Percentiles rank a stretch among this genome's conserved stretches.
Evolutionary conservation across 129 eudicot species (phyloP).

Genomic region (Erigeron canadensis): DNA sequence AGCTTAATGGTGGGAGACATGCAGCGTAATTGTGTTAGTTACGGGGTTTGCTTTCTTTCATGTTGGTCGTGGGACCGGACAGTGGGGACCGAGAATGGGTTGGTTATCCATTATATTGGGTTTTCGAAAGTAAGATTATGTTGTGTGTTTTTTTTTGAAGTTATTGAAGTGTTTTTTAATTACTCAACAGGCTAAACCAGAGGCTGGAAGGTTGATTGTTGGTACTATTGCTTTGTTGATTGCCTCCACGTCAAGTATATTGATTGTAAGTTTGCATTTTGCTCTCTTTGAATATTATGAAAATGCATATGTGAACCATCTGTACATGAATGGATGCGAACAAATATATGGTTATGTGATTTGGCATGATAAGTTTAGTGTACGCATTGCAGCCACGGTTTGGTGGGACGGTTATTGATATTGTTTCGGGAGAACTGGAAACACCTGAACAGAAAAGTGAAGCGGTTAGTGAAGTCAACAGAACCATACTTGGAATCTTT

Average conservation of each 20-base stretch:
- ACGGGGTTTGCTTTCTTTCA: too few relatives aligned
- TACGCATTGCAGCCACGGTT: constrained; percentile 66
- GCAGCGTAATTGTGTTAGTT: too few relatives aligned
- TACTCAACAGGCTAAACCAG: constrained; percentile 80
- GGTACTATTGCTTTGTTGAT: constrained; percentile 75
- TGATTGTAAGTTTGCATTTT: constrained; percentile 52
- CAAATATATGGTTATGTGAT: constrained; percentile 2
- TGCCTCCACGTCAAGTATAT: constrained; percentile 71
- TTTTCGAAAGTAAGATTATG: neutral
- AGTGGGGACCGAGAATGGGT: too few relatives aligned
- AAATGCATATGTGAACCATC: constrained; percentile 7
- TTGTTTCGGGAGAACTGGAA: constrained; percentile 66
- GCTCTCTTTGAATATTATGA: neutral
- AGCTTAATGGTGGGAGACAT: too few relatives aligned
- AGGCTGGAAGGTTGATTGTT: constrained; percentile 58
- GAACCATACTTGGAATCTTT: constrained; percentile 65
- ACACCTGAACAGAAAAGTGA: constrained; percentile 68
- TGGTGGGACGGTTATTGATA: constrained; percentile 88
- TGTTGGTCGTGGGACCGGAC: too few relatives aligned
- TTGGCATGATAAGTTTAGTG: constrained; percentile 11
- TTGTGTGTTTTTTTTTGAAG: constrained; percentile 1
- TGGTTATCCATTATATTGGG: neutral
- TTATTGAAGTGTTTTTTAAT: neutral
- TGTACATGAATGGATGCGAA: neutral
- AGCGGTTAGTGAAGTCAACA: constrained; percentile 61